Percentiles rank a stretch among this genome's conserved stretches.
Evolutionary conservation across 2,329 filamentous ascomycete genomes (phyloP).

Genomic region (Epichloe amarillans): DNA sequence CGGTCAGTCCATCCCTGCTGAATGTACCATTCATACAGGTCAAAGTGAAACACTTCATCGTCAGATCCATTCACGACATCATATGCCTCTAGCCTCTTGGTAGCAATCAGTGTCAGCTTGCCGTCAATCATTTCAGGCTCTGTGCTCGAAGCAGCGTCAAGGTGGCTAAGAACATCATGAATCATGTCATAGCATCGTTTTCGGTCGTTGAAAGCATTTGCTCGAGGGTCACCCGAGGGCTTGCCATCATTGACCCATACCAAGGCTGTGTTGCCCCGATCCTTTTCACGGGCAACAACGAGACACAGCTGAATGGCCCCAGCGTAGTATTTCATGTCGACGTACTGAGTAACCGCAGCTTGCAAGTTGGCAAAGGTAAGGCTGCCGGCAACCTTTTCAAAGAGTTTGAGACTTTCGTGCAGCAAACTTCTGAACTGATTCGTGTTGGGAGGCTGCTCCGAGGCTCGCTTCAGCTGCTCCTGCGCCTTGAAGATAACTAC

Average conservation of each 20-base stretch:
- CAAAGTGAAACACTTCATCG: slow-evolving; percentile 90
- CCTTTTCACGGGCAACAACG: slow-evolving; percentile 68
- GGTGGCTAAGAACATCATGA: slow-evolving; percentile 62
- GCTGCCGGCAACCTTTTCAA: slow-evolving; percentile 75
- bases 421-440: slow-evolving; percentile 67
- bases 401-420: slow-evolving; percentile 78
- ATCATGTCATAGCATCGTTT: slow-evolving; percentile 78
- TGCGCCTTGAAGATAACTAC: slow-evolving; percentile 98
- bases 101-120: slow-evolving; percentile 59
- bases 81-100: slow-evolving; percentile 78
- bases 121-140: slow-evolving; percentile 69
- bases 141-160: slow-evolving; percentile 56
- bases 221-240: slow-evolving; percentile 57
- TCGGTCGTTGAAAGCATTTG: slow-evolving; percentile 53
- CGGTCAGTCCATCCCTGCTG: slow-evolving; percentile 72
- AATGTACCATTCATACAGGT: slow-evolving; percentile 97
- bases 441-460: slow-evolving; percentile 62
- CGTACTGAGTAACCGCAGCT: slow-evolving; percentile 66
- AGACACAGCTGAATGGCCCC: slow-evolving; percentile 83
- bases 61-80: slow-evolving; percentile 75
- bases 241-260: slow-evolving; percentile 79
- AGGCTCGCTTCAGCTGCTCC: slow-evolving; percentile 80
- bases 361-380: slow-evolving; percentile 71
- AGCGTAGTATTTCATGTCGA: slow-evolving; percentile 75
- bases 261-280: slow-evolving; percentile 74